Evolutionary conservation across 2,329 filamentous ascomycete species (phyloP).

Genomic region (Xylaria sp.): DNA sequence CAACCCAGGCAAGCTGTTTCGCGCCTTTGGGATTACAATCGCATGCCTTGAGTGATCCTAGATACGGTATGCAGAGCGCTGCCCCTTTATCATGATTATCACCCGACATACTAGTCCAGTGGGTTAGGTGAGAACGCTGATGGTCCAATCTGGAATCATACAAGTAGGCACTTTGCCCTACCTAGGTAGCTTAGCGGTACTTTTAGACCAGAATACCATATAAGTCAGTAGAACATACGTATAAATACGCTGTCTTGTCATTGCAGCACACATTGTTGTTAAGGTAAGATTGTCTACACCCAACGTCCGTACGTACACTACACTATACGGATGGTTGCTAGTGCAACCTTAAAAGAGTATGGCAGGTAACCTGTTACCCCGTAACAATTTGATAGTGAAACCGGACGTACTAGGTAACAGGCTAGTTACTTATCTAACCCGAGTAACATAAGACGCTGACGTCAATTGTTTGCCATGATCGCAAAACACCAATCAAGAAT

Average conservation of each 20-base stretch:
- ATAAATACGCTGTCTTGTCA: too few species aligned
- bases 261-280: too few species aligned
- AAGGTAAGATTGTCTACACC: too few species aligned
- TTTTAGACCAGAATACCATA: too few species aligned
- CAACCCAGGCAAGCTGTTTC: neutral
- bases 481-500: constrained; percentile 3
- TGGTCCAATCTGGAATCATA: neutral
- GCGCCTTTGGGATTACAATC: neutral
- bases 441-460: constrained; percentile 3
- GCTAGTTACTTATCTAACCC: neutral
- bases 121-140: neutral
- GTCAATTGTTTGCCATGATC: constrained; percentile 9
- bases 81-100: neutral
- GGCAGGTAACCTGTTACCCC: neutral
- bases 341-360: neutral
- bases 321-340: too few species aligned
- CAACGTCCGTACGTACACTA: too few species aligned
- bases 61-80: neutral
- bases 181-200: too few species aligned
- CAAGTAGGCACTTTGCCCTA: neutral
- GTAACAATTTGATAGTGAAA: neutral
- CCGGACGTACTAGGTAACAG: neutral
- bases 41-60: too few species aligned
- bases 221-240: too few species aligned
- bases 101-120: too few species aligned